phyloP scores from a whole-genome alignment of 2,329 filamentous ascomycete genomes.

The Trichoderma citrinoviride region DNA sequence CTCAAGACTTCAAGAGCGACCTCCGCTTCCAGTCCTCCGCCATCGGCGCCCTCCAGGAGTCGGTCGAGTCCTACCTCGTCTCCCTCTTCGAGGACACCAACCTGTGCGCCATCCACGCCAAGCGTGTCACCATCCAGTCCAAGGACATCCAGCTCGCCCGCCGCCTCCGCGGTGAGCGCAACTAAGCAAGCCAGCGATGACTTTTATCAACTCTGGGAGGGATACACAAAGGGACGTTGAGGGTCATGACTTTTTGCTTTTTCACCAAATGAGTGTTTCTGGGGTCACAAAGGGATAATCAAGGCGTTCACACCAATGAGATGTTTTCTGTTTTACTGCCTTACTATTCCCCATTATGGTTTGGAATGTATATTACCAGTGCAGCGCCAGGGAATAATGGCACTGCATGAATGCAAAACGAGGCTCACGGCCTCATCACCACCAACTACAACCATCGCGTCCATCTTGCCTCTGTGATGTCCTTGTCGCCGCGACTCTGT shows the following conservation, averaged over 20 bases:
- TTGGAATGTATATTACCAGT: constrained; percentile 44
- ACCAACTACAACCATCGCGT: constrained; percentile 4
- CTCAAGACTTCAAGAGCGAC: constrained; percentile 91
- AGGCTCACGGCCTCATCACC: constrained; percentile 5
- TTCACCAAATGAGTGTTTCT: constrained; percentile 34
- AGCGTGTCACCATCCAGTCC: constrained; percentile 96
- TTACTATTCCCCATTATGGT: constrained; percentile 23
- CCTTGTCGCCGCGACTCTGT: background rate
- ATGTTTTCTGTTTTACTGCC: constrained; percentile 35
- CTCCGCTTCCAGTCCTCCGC: constrained; percentile 98
- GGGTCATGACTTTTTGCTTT: constrained; percentile 40
- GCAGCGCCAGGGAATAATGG: constrained; percentile 3
- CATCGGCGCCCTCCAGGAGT: constrained; percentile 96
- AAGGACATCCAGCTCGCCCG: constrained; percentile 98
- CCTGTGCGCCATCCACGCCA: constrained; percentile 97
- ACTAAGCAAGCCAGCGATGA: constrained; percentile 50
- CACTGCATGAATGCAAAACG: constrained; percentile 28
- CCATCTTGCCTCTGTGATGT: background rate
- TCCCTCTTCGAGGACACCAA: constrained; percentile 98
- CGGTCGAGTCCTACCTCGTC: constrained; percentile 97
- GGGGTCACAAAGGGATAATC: constrained; percentile 43
- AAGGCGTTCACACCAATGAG: constrained; percentile 46
- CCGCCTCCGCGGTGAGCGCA: constrained; percentile 90
- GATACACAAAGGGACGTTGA: constrained; percentile 28
- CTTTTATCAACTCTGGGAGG: constrained; percentile 21